Base-by-base conservation (phyloP, 305 asterid species). In the Coffea humblotiana region DNA sequence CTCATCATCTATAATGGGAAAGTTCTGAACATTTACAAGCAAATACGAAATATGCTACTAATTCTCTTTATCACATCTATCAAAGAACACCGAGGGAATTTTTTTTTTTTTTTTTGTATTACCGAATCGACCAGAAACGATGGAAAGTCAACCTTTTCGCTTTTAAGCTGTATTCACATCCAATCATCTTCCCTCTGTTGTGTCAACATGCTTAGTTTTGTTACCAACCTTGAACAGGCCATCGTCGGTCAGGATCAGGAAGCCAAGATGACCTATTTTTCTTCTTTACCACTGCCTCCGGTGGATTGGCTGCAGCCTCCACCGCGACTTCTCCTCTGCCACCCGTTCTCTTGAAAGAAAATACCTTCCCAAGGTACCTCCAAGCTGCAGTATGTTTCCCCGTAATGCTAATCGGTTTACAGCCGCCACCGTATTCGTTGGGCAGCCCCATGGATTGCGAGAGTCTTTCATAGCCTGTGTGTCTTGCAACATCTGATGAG, bases 211-310 rank as follows among this genome's bases (percentile, higher is more conserved):
- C 43, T 3, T 37, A 37, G 3, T 37, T 37, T 4, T 37, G 43
- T 82, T 75, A 79, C 85, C 88, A 84, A 58, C 88, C 91, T 79
- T 86, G 88, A 74, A 88, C 84, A 51, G 87, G 89, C 88, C 88
- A 88, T 52, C 89, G 78, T 32, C 88, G 85, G 37, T 78, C 79
- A 27, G 86, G 89, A 84, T 86, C 72, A 19, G 91, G 86, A 47
- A 84, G 77, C 86, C 86, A 84, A 25, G 82, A 47, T 67, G 81
- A n/a, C 77, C n/a, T 54, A 51, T 52, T 77, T 61, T 66, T 84
- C 78, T 81, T 81, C 49, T 80, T 66, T 23, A 47, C 40, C 19
- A 32, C 71, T 3, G 43, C 49, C 79, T 61, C 74, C 61, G 61
- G 76, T n/a, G 65, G 51, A 47, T 75, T 66, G 19, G 52, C 40